Base-by-base conservation (phyloP, 2,329 filamentous ascomycete genomes). In the Aspergillus hortae region DNA sequence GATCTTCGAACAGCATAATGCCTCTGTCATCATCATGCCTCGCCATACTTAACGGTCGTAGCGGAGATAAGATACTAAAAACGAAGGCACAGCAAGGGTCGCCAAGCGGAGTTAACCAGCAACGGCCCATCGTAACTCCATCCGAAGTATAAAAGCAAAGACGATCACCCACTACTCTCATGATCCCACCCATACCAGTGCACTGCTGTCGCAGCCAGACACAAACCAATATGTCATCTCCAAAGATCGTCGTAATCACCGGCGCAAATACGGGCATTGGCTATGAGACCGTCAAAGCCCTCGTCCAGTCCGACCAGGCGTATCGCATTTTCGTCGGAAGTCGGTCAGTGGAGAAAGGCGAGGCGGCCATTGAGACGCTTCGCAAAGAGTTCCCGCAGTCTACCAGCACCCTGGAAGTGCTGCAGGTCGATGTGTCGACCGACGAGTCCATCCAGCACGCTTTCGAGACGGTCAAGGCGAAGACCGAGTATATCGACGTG, bases 221-320 rank as follows among this genome's bases (percentile, higher is more conserved):
- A 38, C 12, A n/a, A 6, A 38, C 12, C 35, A 38, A n/a, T 6
- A 38, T 17, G 14, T n/a, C 15, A 5, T 23, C 23, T 23, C 35
- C 35, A 9, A 43, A 49, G 6, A 36, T 43, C 3, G 27, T 49
- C 46, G 25, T 49, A 25, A 40, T 48, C 27, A 49, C 46, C 7
- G 46, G 46, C 2, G 25, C n/a, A 11, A 49, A 43, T 7, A 35
- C 15, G 7, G 38, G 46, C n/a, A 42, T 49, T 17, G 46, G 38
- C 46, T 49, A 35, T 4, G 38, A 43, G 33, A 49, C 46, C 15
- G 19, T 43, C 38, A 49, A 49, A 49, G 38, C 38, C 6, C 36
- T 49, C 6, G 21, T 49, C 46, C 36, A 43, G 17, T 33, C 46
- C 11, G 15, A 12, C 4, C 27, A 49, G 7, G 11, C 36, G 36